Evolutionary conservation across 2,329 filamentous ascomycete species (phyloP).

Genomic region (Penicillium decumbens): DNA sequence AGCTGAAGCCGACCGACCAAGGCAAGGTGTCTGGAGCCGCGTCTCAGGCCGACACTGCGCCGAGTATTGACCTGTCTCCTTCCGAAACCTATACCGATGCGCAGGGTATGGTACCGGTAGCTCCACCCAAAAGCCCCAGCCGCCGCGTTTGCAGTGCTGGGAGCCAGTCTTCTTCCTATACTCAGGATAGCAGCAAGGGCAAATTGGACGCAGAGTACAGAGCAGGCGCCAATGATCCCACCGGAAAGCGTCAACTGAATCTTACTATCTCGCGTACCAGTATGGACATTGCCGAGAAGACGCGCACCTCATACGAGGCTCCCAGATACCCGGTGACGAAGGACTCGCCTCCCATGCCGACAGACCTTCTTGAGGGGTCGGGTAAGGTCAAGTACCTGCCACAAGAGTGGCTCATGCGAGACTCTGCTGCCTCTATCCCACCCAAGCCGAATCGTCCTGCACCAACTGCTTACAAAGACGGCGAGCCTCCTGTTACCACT

Average conservation of each 20-base stretch:
- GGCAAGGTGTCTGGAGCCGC: not conserved
- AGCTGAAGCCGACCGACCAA: not conserved
- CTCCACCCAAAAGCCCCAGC: not conserved
- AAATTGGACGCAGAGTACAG: not conserved
- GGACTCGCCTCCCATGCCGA: constrained; percentile 1
- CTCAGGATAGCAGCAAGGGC: not conserved
- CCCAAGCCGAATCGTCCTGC: not conserved
- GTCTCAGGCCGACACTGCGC: not conserved
- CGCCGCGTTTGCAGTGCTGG: not conserved
- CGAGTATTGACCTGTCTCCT: constrained; percentile 3
- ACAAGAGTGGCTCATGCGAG: constrained; percentile 1
- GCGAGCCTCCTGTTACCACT: not conserved
- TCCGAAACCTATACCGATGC: constrained; percentile 1
- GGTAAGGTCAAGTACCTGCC: constrained; percentile 11
- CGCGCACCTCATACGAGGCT: too few relatives aligned
- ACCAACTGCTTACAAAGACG: not conserved
- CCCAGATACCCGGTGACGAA: not conserved
- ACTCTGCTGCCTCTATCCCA: not conserved
- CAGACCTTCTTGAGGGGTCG: constrained; percentile 4
- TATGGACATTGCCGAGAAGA: not conserved
- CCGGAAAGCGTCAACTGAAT: not conserved
- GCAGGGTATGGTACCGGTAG: not conserved
- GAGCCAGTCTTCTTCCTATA: not conserved
- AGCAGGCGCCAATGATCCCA: not conserved
- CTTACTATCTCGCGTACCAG: not conserved